Evolutionary conservation across 2,329 filamentous ascomycete species (phyloP), one percentile per base, ranked within the genome.

Genomic region (Nemania sp.): DNA sequence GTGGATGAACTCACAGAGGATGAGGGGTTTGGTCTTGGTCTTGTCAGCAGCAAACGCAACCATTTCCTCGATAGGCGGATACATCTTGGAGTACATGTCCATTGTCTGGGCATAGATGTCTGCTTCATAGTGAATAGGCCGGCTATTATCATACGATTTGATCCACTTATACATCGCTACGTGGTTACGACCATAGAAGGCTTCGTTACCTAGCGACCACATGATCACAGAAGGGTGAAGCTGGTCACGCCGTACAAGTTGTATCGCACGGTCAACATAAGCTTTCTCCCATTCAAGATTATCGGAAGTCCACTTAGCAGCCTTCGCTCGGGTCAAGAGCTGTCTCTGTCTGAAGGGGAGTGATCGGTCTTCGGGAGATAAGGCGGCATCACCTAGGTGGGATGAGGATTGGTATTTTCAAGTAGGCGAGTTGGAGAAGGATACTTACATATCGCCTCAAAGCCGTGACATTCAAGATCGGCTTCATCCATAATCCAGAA

Each of bases 171-270:
- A 88, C 89, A 92, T 92, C 11, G 86, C 85, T 43, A 81, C 81
- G 69, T 89, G 87, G 70, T 92, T 92, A 6, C 82, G 80, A 0
- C 90, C 90, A 67, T 89, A 91, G 77, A 90, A 91, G 0, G 88
- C 86, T 74, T 92, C 89, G 68, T 92, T 92, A 0, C 90, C 90
- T 0, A 92, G 78, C 45, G 87, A 89, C 90, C 90, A 92, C 52
- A 91, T 84, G 43, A 91, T 86, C 15, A 92, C 82, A n/a, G 84
- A 88, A 1, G 89, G 81, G 67, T 90, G 87, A 60, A 90, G 87
- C 76, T 90, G 89, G 75, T 91, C 88, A 53, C 90, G 83, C 69
- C 86, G 83, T 1, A 92, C 86, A 62, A 92, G 79, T 70, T 90
- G 88, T 35, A 82, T 79, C n/a, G 87, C 88, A 2, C 90, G 86